These are phyloP conservation scores for Tetrapyrgos nigripes DNA, from an alignment of 1,284 basidiomycete genomes.

Conservation along the genomic window DNA sequence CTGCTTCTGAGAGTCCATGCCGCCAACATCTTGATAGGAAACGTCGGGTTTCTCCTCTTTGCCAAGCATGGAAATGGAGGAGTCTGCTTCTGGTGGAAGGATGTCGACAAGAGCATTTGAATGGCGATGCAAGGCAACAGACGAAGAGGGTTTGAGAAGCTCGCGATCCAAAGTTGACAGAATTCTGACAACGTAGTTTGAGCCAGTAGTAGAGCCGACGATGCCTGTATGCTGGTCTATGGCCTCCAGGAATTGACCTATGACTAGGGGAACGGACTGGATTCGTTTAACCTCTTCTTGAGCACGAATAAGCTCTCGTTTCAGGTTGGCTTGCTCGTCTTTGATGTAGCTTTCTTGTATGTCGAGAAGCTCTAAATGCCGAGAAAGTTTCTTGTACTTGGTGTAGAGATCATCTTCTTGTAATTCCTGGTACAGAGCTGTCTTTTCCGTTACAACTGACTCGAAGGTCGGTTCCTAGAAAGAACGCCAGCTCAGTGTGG, in stretches of 20 bases:
- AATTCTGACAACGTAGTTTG: conserved; percentile 98
- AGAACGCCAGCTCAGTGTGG: conserved; percentile 6
- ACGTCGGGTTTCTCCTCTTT: conserved; percentile 96
- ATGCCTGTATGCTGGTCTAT: conserved; percentile 99
- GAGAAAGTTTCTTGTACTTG: conserved; percentile 93
- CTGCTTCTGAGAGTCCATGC: conserved; percentile 98
- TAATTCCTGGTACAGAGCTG: conserved; percentile 82
- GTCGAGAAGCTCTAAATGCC: conserved; percentile 93
- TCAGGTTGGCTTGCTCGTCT: conserved; percentile 98
- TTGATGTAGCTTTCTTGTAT: conserved; percentile 99
- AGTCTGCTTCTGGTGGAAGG: conserved; percentile 98
- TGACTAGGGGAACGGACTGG: conserved; percentile 99
- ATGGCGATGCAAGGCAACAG: conserved; percentile 97
- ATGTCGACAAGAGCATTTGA: conserved; percentile 99
- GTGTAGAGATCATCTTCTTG: conserved; percentile 94
- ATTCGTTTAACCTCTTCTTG: conserved; percentile 99
- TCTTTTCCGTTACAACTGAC: conserved; percentile 88
- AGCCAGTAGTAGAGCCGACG: conserved; percentile 97
- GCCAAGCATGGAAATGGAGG: conserved; percentile 93
- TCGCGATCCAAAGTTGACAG: conserved; percentile 97
- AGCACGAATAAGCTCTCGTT: conserved; percentile 96
- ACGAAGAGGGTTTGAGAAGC: conserved; percentile 95
- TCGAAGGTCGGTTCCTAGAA: conserved; percentile 89
- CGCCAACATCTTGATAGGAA: conserved; percentile 90
- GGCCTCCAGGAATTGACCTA: conserved; percentile 98